Percentiles rank a stretch among this genome's conserved stretches.
These are phyloP conservation scores for Plantago lanceolata DNA, from an alignment of 305 asterid species.

Conservation along the genomic window DNA sequence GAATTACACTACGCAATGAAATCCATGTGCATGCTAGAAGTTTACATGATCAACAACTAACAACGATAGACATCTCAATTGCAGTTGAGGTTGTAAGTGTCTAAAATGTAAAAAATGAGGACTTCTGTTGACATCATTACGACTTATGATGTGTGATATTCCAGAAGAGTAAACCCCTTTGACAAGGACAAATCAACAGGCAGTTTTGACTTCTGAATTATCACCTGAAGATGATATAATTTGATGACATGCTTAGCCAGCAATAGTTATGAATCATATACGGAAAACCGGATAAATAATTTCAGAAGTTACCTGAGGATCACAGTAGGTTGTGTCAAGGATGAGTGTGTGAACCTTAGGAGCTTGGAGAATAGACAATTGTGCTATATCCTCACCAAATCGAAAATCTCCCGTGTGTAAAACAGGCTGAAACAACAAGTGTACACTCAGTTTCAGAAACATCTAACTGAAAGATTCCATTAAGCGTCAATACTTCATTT, in stretches of 20 bases:
- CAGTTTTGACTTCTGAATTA: background rate
- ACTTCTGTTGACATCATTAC: no score
- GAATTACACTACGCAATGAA: no score
- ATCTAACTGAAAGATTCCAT: background rate
- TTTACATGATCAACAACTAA: no score
- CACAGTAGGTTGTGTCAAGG: slow-evolving; percentile 90
- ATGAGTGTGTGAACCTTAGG: slow-evolving; percentile 66
- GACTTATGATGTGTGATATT: no score
- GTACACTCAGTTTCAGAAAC: slow-evolving; percentile 23
- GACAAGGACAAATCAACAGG: background rate
- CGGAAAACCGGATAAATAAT: background rate
- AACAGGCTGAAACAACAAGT: slow-evolving; percentile 52
- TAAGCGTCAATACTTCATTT: slow-evolving; percentile 12
- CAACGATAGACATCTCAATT: background rate
- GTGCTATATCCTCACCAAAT: slow-evolving; percentile 64
- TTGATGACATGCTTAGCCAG: slow-evolving; percentile 3
- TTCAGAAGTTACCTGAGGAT: slow-evolving; percentile 59
- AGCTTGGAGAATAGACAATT: slow-evolving; percentile 46
- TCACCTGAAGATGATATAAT: background rate
- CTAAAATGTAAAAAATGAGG: no score
- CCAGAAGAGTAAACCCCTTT: background rate
- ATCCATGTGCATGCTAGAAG: no score
- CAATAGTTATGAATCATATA: background rate
- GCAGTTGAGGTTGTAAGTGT: no score
- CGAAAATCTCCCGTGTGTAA: slow-evolving; percentile 96